Conservation (phyloP, 2,329 filamentous ascomycete species). For the Fusarium nisikadoi region DNA sequence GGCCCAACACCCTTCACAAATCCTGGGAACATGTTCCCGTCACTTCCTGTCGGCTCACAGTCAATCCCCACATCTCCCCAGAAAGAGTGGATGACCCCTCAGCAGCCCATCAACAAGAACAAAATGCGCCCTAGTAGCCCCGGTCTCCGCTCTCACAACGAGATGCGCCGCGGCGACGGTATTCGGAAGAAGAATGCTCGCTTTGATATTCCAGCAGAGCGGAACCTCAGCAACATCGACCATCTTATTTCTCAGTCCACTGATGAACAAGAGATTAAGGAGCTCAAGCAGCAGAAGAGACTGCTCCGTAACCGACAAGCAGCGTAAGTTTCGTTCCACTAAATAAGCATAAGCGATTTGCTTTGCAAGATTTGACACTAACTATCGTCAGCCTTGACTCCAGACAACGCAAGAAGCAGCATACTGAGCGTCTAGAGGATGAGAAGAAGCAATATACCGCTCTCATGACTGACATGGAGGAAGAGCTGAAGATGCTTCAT, state of each 20-base stretch:
- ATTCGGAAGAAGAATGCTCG: constrained; percentile 99
- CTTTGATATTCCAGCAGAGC: constrained; percentile 95
- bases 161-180: constrained; percentile 81
- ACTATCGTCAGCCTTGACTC: constrained; percentile 79
- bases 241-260: constrained; percentile 87
- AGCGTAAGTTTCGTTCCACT: constrained; percentile 73
- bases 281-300: constrained; percentile 98
- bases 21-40: constrained; percentile 64
- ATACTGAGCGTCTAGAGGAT: constrained; percentile 95
- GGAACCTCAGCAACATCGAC: constrained; percentile 95
- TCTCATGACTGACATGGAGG: constrained; percentile 81
- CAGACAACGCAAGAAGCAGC: constrained; percentile 96
- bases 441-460: constrained; percentile 93
- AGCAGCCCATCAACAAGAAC: constrained; percentile 65
- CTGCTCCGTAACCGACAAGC: constrained; percentile 94
- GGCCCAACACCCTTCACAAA: constrained; percentile 66
- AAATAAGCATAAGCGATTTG: constrained; percentile 7
- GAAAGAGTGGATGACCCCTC: constrained; percentile 66
- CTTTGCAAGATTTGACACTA: constrained; percentile 16
- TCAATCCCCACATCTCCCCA: constrained; percentile 66
- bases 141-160: constrained; percentile 77
- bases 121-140: constrained; percentile 73
- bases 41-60: constrained; percentile 58
- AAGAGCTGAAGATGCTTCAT: constrained; percentile 76
- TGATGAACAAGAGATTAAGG: constrained; percentile 94